Evolutionary conservation across 176 grass and related monocot genomes (phyloP), one percentile per base, ranked within the genome.

Genomic region (Triticum urartu): DNA sequence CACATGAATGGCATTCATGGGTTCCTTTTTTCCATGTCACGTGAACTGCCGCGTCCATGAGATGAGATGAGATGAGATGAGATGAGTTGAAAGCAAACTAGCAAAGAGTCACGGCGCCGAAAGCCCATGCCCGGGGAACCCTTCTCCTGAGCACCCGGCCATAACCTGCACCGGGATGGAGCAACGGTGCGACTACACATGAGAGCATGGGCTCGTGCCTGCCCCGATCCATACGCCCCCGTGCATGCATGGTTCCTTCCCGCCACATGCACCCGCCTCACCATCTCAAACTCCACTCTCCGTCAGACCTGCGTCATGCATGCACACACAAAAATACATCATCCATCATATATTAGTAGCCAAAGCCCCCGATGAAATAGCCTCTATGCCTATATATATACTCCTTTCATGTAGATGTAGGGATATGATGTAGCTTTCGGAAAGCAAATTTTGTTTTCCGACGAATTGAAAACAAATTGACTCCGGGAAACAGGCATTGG

Each of bases 401-500:
- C 50, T 18, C 15, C 15, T 18, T 54, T 54, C 15, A 7, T 7
- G 50, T 54, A 54, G 43, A 7, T 7, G 50, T 30, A 30, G 43
- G 11, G 2, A 40, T 42, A 42, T 20, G 30, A 67, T 36, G 36
- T 13, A 71, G 59, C 15, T n/a, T 35, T 22, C 36, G 18, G 54
- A 59, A 59, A 77, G 25, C 20, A 42, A 72, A 78, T 56, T 73
- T 79, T 83, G 81, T 17, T 72, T 72, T 68, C 54, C 15, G 59
- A n/a, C 84, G 32, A 21, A 28, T 9, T 61, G 60, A 63, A 68
- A 36, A 83, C 60, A 22, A 75, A 84, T 80, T 63, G 77, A 42
- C 92, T 79, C 90, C 85, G 66, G 88, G 82, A 92, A 95, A 92
- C 86, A 84, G 20, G 88, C 67, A 2, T 74, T 82, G 68, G 78